These are phyloP conservation scores for Citrus maxima DNA, from an alignment of 345 rosid species.

Conservation along the genomic window DNA sequence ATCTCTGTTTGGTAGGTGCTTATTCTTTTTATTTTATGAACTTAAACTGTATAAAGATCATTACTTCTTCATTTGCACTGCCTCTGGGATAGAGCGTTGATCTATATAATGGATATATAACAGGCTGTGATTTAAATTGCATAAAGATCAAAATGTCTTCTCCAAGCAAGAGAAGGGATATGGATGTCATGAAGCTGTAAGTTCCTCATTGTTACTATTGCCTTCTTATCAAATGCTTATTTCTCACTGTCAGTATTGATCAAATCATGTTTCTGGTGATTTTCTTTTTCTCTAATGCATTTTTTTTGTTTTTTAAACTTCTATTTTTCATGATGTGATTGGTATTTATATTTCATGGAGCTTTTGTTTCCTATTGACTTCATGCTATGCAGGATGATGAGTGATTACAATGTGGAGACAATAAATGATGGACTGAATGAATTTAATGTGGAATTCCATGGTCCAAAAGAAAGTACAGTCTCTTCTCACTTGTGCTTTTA, in stretches of 20 bases:
- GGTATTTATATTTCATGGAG: neutral
- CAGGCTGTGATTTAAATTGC: conserved; percentile 6
- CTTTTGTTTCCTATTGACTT: conserved; percentile 15
- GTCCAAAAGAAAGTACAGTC: conserved; percentile 68
- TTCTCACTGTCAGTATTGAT: neutral
- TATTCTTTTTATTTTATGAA: neutral
- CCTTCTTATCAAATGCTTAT: neutral
- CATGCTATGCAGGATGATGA: conserved; percentile 65
- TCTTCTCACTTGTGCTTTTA: conserved; percentile 11
- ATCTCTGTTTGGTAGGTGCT: neutral
- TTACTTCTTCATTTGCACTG: neutral
- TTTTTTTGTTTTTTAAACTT: neutral
- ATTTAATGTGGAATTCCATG: conserved; percentile 69
- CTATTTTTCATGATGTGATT: neutral
- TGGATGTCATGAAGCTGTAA: conserved; percentile 64
- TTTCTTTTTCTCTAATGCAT: neutral
- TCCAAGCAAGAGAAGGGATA: conserved; percentile 61
- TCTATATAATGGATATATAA: neutral
- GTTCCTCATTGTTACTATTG: conserved; percentile 12
- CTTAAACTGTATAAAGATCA: neutral
- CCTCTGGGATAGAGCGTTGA: neutral
- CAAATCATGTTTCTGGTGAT: conserved; percentile 4
- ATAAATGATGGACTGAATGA: conserved; percentile 71
- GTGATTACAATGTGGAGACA: conserved; percentile 68
- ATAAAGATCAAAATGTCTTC: conserved; percentile 36